Evolutionary conservation across 1,139 yeast species (phyloP).

Genomic region (Eremothecium sinecaudum): DNA sequence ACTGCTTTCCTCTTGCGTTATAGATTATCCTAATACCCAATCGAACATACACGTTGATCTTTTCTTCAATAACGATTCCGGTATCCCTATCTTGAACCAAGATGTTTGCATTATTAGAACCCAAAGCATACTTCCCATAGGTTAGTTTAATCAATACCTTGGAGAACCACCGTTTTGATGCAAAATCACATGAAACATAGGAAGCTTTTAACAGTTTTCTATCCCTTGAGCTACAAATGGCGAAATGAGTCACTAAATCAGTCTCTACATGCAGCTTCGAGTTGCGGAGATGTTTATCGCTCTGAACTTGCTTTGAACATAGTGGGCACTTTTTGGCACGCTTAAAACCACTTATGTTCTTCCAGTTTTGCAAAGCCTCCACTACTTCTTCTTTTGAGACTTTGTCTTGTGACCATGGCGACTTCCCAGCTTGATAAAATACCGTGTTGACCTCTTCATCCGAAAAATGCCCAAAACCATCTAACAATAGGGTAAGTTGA

Average conservation of each 20-base stretch:
- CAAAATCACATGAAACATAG: slow-evolving; percentile 72
- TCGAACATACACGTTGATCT: slow-evolving; percentile 81
- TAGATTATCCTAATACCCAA: slow-evolving; percentile 78
- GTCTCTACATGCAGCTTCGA: slow-evolving; percentile 28
- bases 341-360: slow-evolving; percentile 27
- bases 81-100: slow-evolving; percentile 85
- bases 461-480: slow-evolving; percentile 40
- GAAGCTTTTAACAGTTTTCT: slow-evolving; percentile 57
- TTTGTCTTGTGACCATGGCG: slow-evolving; percentile 30
- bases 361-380: slow-evolving; percentile 45
- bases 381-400: slow-evolving; percentile 25
- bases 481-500: slow-evolving; percentile 24
- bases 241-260: slow-evolving; percentile 77
- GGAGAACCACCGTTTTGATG: slow-evolving; percentile 82
- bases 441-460: slow-evolving; percentile 51
- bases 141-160: slow-evolving; percentile 74
- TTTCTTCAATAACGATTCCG: slow-evolving; percentile 82
- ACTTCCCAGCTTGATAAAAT: slow-evolving; percentile 29
- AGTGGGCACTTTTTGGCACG: slow-evolving; percentile 51
- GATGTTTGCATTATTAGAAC: slow-evolving; percentile 88
- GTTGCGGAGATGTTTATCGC: slow-evolving; percentile 41
- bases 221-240: slow-evolving; percentile 74
- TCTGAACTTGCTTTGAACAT: slow-evolving; percentile 55
- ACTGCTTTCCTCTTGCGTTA: slow-evolving; percentile 57
- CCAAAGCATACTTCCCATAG: slow-evolving; percentile 79